Base-by-base conservation (phyloP, 176 grass and related monocot species). In the Aechmea fasciata region DNA sequence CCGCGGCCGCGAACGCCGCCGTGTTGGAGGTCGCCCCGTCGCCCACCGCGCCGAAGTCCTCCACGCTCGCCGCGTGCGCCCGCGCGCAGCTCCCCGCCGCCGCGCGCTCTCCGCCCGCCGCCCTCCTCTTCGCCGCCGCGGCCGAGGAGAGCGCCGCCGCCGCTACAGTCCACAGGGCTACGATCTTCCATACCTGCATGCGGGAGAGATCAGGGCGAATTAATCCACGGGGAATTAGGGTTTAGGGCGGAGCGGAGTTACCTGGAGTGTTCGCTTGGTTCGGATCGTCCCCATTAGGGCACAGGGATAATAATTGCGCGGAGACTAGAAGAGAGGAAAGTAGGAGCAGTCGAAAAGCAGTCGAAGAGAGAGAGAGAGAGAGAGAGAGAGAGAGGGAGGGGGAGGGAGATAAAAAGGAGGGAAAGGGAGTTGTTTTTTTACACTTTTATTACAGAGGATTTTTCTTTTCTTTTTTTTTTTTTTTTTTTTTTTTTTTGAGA, bases 1-100 rank as follows among this genome's bases (percentile, higher is more conserved):
- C 83, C 13, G 93, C 88, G 51, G 69, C 73, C 5, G 73, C 84
- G 67, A 92, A 96, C 51, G 83, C 85, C 17, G 69, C 73, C 14
- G 93, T 96, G 82, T 92, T 92, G 48, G 67, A 88, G 52, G 81
- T 96, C 49, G 41, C 71, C 9, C 93, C 93, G 41, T 96, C 93
- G 9, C 88, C 88, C 1, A 96, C 83, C 9, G 66, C 93, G 5
- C 93, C 93, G 28, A 96, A 92, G 18, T 92, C 83, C 74, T 80
- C 73, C 7, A 96, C 12, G 75, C 73, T 15, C 74, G 83, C 81
- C 88, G 77, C 29, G 49, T 24, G 69, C 41, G 24, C 11, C 15
- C 8, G 10, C 50, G 11, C 68, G 78, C 88, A 96, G 71, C 90
- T 91, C 51, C 66, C 51, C 1, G 82, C 91, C 90, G 85, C 79